Evolutionary conservation across 208 protist species (phyloP).

Genomic region (Leishmania guyanensis): DNA sequence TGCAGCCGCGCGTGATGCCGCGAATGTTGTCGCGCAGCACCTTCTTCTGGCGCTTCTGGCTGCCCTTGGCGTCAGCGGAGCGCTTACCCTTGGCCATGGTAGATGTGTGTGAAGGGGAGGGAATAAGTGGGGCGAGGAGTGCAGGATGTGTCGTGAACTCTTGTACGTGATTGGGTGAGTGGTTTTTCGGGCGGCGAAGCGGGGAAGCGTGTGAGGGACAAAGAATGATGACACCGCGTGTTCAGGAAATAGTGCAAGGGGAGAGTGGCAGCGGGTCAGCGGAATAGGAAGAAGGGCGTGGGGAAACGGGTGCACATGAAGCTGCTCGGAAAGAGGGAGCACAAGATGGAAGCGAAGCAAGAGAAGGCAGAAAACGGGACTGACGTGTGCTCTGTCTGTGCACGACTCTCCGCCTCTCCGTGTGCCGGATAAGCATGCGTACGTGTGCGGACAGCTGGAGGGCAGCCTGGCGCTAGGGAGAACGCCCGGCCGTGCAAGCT

Average conservation of each 20-base stretch:
- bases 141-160: neutral
- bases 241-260: neutral
- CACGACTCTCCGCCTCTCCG: neutral
- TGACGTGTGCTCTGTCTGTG: neutral
- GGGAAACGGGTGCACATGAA: neutral
- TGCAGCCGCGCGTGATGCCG: constrained; percentile 85
- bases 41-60: constrained; percentile 86
- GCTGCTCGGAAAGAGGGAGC: neutral
- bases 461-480: neutral
- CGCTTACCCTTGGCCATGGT: constrained; percentile 82
- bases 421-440: neutral
- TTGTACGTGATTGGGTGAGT: neutral
- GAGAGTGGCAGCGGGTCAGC: neutral
- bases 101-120: no score
- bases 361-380: neutral
- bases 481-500: neutral
- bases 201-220: neutral
- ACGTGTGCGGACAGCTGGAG: neutral
- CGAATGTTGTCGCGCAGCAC: constrained; percentile 87
- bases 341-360: neutral
- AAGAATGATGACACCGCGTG: neutral
- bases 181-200: neutral
- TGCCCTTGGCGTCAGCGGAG: constrained; percentile 67
- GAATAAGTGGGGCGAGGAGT: neutral
- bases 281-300: neutral